Conservation (phyloP, 176 grass and related monocot species). For the Ensete glaucum region DNA sequence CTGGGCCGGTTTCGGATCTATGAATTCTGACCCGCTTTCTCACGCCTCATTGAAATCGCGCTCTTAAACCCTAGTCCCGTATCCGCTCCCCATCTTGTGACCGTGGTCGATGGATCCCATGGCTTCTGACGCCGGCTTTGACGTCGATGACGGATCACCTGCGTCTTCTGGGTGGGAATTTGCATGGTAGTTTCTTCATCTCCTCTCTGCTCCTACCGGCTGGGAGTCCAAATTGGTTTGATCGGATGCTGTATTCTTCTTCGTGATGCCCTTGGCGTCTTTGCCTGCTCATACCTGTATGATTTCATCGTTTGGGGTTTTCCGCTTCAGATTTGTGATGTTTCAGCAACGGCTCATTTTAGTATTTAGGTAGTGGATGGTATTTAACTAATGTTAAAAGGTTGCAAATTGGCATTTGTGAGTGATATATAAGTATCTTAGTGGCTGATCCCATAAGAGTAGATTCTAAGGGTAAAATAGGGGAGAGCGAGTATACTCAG, state of each 20-base stretch:
- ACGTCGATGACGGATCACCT: not conserved
- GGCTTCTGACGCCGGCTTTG: not conserved
- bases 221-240: not conserved
- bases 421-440: too few relatives aligned
- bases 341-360: not conserved
- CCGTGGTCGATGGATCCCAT: not conserved
- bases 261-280: not conserved
- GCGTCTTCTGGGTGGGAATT: conserved; percentile 5
- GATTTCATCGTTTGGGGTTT: too few relatives aligned
- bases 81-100: not conserved
- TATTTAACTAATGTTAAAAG: too few relatives aligned
- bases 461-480: too few relatives aligned
- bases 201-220: not conserved
- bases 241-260: not conserved
- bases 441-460: too few relatives aligned
- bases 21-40: too few relatives aligned
- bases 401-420: too few relatives aligned
- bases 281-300: too few relatives aligned
- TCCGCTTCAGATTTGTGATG: not conserved
- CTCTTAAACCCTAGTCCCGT: not conserved
- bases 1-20: too few relatives aligned
- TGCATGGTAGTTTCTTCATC: not conserved
- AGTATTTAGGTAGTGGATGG: not conserved
- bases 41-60: not conserved
- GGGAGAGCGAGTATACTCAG: too few relatives aligned